phyloP scores from a whole-genome alignment of 805 yeast genomes.

The Starmerella cellae region DNA sequence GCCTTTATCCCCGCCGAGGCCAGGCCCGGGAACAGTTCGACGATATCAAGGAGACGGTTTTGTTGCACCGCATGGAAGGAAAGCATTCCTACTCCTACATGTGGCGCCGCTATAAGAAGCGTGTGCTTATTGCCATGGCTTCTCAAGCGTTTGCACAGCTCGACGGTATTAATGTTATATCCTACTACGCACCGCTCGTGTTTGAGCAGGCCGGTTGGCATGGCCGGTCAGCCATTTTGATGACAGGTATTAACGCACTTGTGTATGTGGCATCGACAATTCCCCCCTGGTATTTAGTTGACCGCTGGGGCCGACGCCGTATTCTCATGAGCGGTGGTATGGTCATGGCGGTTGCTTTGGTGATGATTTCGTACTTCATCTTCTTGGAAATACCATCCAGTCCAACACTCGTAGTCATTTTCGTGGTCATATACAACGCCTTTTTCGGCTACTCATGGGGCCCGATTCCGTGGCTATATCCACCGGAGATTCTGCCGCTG shows the following conservation, averaged over 20 bases:
- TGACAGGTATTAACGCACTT: slow-evolving; percentile 72
- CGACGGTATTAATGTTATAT: slow-evolving; percentile 84
- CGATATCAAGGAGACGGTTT: slow-evolving; percentile 66
- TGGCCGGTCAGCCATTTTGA: slow-evolving; percentile 72
- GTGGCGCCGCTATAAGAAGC: slow-evolving; percentile 59
- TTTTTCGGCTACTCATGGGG: slow-evolving; percentile 87
- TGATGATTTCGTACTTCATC: slow-evolving; percentile 49
- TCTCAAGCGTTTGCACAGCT: slow-evolving; percentile 87
- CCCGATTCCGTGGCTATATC: slow-evolving; percentile 81
- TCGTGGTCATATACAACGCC: slow-evolving; percentile 69
- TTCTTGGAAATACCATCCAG: slow-evolving; percentile 41
- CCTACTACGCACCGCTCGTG: slow-evolving; percentile 86
- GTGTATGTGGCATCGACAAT: slow-evolving; percentile 54
- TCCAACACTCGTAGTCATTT: slow-evolving; percentile 56
- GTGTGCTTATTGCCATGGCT: slow-evolving; percentile 78
- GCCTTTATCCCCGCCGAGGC: slow-evolving; percentile 50
- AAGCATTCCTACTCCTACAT: slow-evolving; percentile 61
- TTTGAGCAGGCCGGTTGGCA: slow-evolving; percentile 93
- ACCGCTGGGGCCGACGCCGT: slow-evolving; percentile 85
- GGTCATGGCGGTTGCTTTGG: slow-evolving; percentile 61
- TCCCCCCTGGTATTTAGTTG: slow-evolving; percentile 86
- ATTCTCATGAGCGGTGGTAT: slow-evolving; percentile 66
- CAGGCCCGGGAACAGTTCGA: slow-evolving; percentile 60
- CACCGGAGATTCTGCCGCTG: slow-evolving; percentile 76
- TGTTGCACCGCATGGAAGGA: slow-evolving; percentile 68